A percentile compares a stretch with the other conserved stretches of the same genome.
Conservation (phyloP, 2,329 filamentous ascomycete genomes). For the Fusarium newnesense region DNA sequence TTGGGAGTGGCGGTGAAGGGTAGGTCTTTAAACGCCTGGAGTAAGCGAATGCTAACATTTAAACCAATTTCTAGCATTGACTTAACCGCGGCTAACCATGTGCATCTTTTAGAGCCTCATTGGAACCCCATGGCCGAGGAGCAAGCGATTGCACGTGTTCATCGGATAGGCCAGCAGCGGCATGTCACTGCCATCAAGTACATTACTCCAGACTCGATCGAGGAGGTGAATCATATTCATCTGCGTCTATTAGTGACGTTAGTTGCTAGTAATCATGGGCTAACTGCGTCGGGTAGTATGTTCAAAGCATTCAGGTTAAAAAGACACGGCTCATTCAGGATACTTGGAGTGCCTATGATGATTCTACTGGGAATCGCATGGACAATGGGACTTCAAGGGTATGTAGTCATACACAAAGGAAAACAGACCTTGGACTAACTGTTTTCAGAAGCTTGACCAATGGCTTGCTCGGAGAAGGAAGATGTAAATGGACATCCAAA, state of each 20-base stretch:
- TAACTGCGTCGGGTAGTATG: neutral
- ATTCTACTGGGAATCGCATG: fast-evolving
- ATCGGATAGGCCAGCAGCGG: neutral
- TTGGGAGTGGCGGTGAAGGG: constrained; percentile 48
- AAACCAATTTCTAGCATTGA: neutral
- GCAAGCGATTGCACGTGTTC: neutral
- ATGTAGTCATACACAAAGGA: fast-evolving
- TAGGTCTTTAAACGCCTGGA: neutral
- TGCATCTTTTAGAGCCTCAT: neutral
- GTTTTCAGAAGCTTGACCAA: fast-evolving
- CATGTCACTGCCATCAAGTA: neutral
- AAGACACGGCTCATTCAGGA: neutral
- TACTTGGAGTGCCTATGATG: neutral
- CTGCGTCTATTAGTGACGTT: fast-evolving
- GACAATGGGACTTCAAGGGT: fast-evolving
- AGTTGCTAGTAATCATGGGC: fast-evolving
- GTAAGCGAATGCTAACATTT: fast-evolving
- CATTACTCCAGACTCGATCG: neutral
- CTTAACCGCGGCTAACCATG: fast-evolving
- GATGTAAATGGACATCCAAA: neutral
- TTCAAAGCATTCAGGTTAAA: neutral
- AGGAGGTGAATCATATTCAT: fast-evolving
- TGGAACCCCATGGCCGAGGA: neutral
- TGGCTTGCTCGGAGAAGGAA: fast-evolving
- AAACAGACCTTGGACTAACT: fast-evolving